A percentile compares a stretch with the other conserved stretches of the same genome.
Conservation (phyloP, 1,284 basidiomycete species). For the Pisolithus thermaeus region DNA sequence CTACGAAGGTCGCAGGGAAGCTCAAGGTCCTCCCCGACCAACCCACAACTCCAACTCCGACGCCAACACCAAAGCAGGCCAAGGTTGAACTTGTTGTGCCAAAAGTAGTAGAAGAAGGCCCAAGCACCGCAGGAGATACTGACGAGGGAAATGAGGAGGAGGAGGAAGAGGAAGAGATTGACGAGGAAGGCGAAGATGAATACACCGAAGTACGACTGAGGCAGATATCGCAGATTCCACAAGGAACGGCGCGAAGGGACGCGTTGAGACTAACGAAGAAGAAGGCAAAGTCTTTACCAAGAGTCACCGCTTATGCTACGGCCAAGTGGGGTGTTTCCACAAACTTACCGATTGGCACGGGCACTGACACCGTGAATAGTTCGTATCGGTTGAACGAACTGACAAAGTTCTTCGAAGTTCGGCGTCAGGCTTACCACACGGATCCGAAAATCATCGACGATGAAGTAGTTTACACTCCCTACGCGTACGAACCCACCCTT, state of each 20-base stretch:
- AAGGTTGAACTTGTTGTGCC: constrained; percentile 15
- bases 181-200: constrained; percentile 53
- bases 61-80: constrained; percentile 45
- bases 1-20: constrained; percentile 85
- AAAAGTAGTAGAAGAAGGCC: constrained; percentile 40
- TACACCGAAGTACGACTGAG: constrained; percentile 77
- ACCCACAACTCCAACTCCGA: constrained; percentile 68
- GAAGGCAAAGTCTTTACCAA: constrained; percentile 89
- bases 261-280: constrained; percentile 87
- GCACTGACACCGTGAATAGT: constrained; percentile 33
- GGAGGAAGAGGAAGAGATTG: constrained; percentile 71
- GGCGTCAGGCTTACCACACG: constrained; percentile 77
- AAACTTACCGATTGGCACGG: not conserved
- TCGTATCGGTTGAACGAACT: constrained; percentile 87
- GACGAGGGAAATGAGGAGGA: constrained; percentile 52
- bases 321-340: constrained; percentile 57
- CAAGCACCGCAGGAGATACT: constrained; percentile 55
- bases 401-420: constrained; percentile 82
- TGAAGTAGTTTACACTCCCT: constrained; percentile 81
- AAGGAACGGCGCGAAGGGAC: constrained; percentile 89
- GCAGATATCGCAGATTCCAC: constrained; percentile 88
- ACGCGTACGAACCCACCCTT: constrained; percentile 54
- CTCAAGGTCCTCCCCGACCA: constrained; percentile 94
- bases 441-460: constrained; percentile 79
- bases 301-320: constrained; percentile 94